A percentile compares a stretch with the other conserved stretches of the same genome.
phyloP scores from a whole-genome alignment of 2,329 filamentous ascomycete genomes.

The Verticillium nonalfalfae region DNA sequence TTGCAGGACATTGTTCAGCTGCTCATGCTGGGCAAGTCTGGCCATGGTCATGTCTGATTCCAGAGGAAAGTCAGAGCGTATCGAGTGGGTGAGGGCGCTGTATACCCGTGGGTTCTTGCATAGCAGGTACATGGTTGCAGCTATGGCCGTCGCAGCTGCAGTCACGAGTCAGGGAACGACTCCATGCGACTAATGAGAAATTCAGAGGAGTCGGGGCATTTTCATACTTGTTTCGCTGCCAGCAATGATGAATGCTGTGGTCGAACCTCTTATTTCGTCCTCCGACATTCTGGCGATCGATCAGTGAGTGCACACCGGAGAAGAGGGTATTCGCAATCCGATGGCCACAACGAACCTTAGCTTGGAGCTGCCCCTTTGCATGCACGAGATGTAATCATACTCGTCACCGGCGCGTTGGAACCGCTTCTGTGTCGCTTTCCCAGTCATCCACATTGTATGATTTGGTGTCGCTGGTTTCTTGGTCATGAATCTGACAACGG shows the following conservation, averaged over 20 bases:
- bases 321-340: background rate
- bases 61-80: background rate
- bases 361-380: background rate
- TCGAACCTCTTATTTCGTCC: background rate
- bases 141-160: background rate
- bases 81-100: background rate
- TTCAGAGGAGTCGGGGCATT: no score
- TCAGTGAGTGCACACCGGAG: background rate
- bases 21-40: conserved; percentile 10
- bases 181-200: no score
- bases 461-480: conserved; percentile 1
- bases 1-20: conserved; percentile 15
- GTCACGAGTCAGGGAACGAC: conserved; percentile 1
- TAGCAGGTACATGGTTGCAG: background rate
- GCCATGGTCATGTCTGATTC: conserved; percentile 7
- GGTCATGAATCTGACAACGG: conserved; percentile 12
- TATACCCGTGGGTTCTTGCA: background rate
- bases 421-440: background rate
- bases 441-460: background rate
- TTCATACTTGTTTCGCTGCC: background rate
- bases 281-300: conserved; percentile 5
- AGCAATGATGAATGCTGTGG: background rate
- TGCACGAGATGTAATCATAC: background rate
- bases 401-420: background rate
- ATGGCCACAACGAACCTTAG: background rate